Evolutionary conservation across 441 rosid genomes (phyloP).

Genomic region (Manihot esculenta): DNA sequence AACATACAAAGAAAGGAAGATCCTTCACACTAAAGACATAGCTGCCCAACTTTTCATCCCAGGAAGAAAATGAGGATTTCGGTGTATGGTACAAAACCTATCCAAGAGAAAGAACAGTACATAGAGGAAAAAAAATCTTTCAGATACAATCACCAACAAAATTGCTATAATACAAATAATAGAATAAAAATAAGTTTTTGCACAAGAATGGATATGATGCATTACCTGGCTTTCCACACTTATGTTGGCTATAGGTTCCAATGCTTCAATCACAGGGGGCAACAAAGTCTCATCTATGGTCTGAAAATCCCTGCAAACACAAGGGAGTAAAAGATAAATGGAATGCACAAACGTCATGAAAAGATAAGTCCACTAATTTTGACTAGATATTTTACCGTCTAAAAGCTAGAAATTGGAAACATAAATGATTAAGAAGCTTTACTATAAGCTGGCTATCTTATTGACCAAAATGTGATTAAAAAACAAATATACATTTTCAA

Average conservation of each 20-base stretch:
- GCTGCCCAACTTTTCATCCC: slow-evolving; percentile 76
- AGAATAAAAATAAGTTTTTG: background rate
- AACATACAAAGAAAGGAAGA: slow-evolving; percentile 93
- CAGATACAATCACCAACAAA: background rate
- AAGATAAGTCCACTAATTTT: background rate
- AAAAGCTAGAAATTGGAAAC: background rate
- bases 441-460: background rate
- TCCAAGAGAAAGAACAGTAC: slow-evolving; percentile 1
- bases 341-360: background rate
- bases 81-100: slow-evolving; percentile 96
- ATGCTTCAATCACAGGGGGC: slow-evolving; percentile 66
- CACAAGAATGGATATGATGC: slow-evolving; percentile 4
- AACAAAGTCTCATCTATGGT: slow-evolving; percentile 60
- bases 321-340: slow-evolving; percentile 18
- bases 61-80: slow-evolving; percentile 72
- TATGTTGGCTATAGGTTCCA: slow-evolving; percentile 73
- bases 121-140: slow-evolving; percentile 19
- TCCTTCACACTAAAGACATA: slow-evolving; percentile 66
- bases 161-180: slow-evolving; percentile 1
- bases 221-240: slow-evolving; percentile 92
- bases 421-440: slow-evolving; percentile 1
- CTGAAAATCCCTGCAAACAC: slow-evolving; percentile 70
- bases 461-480: background rate
- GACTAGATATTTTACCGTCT: background rate
- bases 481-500: background rate